Evolutionary conservation across 352 stramenopile genomes (phyloP), one percentile per base, ranked within the genome.

Genomic region (Phytophthora tentaculata): DNA sequence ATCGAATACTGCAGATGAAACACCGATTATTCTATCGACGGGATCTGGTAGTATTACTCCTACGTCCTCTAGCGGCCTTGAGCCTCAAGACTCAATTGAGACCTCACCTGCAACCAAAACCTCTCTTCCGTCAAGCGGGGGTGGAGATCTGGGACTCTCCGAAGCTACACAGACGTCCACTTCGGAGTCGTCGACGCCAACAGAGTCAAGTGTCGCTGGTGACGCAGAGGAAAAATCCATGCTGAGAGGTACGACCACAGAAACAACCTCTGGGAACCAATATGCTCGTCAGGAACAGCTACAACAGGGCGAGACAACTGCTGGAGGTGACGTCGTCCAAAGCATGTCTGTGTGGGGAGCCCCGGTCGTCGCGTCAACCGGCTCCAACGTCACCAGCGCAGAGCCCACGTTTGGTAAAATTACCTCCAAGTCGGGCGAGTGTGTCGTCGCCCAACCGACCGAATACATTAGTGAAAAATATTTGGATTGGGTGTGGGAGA

Each of bases 401-500:
- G 32, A 63, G 16, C 51, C 64, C 1, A 70, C 60, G 1, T 65
- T 73, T 14, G 66, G 60, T n/a, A 60, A 69, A 17, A 44, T 69
- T 20, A 69, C 60, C 4, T 64, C 59, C 4, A 65, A 61, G 17
- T 12, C 43, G 2, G 66, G 66, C 2, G 57, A 54, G 19, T 67
- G 64, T 19, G 64, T 71, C 20, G 26, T 56, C 4, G 64, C 20
- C 17, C 28, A 17, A 3, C 64, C 56, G 5, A 58, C 43, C 14
- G 64, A 67, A 26, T 71, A 67, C 51, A 71, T 67, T 43, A 67
- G 50, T 29, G 57, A 23, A 12, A 16, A 57, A 24, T 58, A 72
- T n/a, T 20, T 72, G 32, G 57, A 67, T 17, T 71, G 51, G 64
- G 35, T 71, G 9, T 71, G 64, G 57, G 14, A 71, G 23, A 13